These are phyloP conservation scores for Phytophthora europaea DNA, from an alignment of 352 stramenopile genomes.

Conservation along the genomic window DNA sequence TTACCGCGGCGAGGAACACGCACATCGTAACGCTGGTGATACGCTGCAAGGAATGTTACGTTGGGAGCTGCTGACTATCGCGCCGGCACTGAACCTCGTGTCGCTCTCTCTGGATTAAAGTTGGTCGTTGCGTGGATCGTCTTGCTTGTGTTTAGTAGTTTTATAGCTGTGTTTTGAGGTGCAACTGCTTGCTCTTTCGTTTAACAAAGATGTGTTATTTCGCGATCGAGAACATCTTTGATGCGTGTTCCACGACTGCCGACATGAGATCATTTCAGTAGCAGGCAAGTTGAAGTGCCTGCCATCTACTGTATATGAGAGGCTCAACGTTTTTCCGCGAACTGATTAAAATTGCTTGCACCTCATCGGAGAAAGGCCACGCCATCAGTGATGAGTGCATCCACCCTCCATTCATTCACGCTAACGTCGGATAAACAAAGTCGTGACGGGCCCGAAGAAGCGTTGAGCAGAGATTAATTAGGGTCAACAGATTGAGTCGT, in stretches of 20 bases:
- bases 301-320: slow-evolving; percentile 22
- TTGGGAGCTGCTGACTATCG: slow-evolving; percentile 56
- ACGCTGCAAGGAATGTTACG: slow-evolving; percentile 52
- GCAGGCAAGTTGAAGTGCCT: slow-evolving; percentile 17
- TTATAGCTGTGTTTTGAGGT: slow-evolving; percentile 7
- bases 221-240: slow-evolving; percentile 19
- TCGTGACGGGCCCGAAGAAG: too few species aligned
- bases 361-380: slow-evolving; percentile 6
- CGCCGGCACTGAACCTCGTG: slow-evolving; percentile 45
- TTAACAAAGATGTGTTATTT: slow-evolving; percentile 41
- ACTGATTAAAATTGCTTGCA: slow-evolving; percentile 16
- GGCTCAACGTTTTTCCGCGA: slow-evolving; percentile 17
- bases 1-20: slow-evolving; percentile 53
- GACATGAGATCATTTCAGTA: slow-evolving; percentile 14
- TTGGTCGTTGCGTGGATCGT: slow-evolving; percentile 13
- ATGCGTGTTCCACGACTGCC: slow-evolving; percentile 13
- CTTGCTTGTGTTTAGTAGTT: slow-evolving; percentile 8
- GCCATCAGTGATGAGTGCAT: slow-evolving; percentile 6
- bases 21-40: slow-evolving; percentile 53
- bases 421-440: background rate
- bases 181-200: slow-evolving; percentile 8
- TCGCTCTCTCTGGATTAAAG: slow-evolving; percentile 37
- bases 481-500: too few species aligned
- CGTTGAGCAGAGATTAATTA: too few species aligned
- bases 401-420: background rate